phyloP scores from a whole-genome alignment of 2,329 filamentous ascomycete genomes.

The Pseudopyrenochaeta lycopersici region DNA sequence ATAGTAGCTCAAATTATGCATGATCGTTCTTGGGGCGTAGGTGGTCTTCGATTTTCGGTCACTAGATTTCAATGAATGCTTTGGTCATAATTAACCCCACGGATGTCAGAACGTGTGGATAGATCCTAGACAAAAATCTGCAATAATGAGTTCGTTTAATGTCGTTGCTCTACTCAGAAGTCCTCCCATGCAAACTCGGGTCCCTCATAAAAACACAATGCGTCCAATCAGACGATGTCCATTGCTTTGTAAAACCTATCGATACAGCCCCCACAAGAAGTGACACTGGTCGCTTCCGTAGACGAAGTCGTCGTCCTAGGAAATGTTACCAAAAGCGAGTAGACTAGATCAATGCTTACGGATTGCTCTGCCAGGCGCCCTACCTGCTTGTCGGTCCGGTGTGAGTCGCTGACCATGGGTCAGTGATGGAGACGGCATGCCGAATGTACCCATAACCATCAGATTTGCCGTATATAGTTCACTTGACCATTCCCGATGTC shows the following conservation, averaged over 20 bases:
- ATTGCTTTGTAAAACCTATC: background rate
- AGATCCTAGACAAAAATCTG: background rate
- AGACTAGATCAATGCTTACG: background rate
- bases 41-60: background rate
- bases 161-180: background rate
- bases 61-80: background rate
- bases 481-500: background rate
- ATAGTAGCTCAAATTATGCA: background rate
- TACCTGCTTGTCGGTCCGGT: background rate
- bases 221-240: background rate
- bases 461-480: background rate
- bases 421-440: background rate
- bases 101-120: background rate
- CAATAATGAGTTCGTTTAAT: background rate
- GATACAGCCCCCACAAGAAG: background rate
- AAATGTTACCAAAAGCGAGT: background rate
- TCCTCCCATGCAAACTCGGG: background rate
- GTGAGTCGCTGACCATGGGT: background rate
- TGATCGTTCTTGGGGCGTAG: background rate
- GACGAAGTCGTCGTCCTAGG: background rate
- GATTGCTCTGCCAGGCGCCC: background rate
- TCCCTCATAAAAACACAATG: background rate
- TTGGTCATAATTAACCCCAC: background rate
- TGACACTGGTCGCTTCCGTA: background rate
- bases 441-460: background rate